Evolutionary conservation across 805 yeast genomes (phyloP).

Genomic region (Barnettozyma botsteinii): DNA sequence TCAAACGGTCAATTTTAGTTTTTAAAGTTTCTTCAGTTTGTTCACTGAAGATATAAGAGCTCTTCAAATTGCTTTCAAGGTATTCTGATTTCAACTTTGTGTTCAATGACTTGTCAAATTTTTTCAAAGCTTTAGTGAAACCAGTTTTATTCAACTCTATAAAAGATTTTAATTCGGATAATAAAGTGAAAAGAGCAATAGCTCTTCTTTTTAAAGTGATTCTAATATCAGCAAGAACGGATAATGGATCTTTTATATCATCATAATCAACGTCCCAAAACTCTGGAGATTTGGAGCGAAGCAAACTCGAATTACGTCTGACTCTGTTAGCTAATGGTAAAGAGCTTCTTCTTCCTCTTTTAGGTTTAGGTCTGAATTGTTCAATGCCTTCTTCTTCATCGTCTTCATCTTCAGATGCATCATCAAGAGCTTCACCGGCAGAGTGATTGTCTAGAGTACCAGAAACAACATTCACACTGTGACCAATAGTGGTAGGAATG

Average conservation of each 20-base stretch:
- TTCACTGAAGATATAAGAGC: constrained; percentile 49
- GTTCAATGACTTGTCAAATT: constrained; percentile 79
- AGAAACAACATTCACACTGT: background rate
- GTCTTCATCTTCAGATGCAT: constrained; percentile 8
- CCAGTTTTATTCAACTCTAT: constrained; percentile 85
- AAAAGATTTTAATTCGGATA: constrained; percentile 79
- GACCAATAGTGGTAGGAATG: constrained; percentile 10
- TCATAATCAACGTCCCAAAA: constrained; percentile 24
- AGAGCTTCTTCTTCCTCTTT: constrained; percentile 22
- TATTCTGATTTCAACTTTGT: constrained; percentile 57
- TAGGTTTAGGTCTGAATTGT: constrained; percentile 9
- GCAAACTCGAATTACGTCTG: constrained; percentile 13
- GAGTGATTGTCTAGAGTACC: background rate
- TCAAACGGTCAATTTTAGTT: constrained; percentile 45
- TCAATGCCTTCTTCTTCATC: constrained; percentile 14
- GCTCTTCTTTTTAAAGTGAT: constrained; percentile 65
- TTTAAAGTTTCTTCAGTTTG: constrained; percentile 45
- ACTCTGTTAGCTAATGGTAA: constrained; percentile 16
- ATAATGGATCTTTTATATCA: constrained; percentile 19
- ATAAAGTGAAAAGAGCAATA: constrained; percentile 59
- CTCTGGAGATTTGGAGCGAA: constrained; percentile 22
- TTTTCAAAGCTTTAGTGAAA: constrained; percentile 82
- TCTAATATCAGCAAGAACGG: constrained; percentile 26
- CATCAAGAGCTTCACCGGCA: background rate
- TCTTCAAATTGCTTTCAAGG: constrained; percentile 38